Conservation (phyloP, 1,284 basidiomycete genomes). For the Leccinum huronense region DNA sequence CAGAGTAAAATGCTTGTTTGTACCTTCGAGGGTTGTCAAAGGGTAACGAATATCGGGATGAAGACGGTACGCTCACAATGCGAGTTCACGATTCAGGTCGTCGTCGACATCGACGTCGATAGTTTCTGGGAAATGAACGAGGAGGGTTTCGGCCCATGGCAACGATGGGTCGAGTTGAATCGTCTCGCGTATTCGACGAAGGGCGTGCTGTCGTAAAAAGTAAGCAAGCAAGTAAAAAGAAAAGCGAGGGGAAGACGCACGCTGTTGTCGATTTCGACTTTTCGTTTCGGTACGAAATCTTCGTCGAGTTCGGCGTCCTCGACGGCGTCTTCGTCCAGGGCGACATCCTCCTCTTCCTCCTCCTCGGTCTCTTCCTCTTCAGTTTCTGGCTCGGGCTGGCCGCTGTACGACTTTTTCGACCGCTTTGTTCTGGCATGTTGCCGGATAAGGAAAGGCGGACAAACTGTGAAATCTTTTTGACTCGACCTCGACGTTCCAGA, state of each 20-base stretch:
- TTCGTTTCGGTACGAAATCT: slow-evolving; percentile 75
- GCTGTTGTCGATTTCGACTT: slow-evolving; percentile 80
- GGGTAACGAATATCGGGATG: background rate
- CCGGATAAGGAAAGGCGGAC: slow-evolving; percentile 26
- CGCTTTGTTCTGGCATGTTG: slow-evolving; percentile 6
- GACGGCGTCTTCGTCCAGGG: slow-evolving; percentile 75
- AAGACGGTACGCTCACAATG: slow-evolving; percentile 66
- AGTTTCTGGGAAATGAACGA: slow-evolving; percentile 68
- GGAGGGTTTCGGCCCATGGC: slow-evolving; percentile 85
- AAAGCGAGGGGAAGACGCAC: slow-evolving; percentile 37
- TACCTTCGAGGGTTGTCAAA: slow-evolving; percentile 56
- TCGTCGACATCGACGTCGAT: slow-evolving; percentile 82
- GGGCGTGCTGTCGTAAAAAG: slow-evolving; percentile 56
- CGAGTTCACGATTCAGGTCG: slow-evolving; percentile 91
- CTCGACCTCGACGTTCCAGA: background rate
- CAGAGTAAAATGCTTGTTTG: slow-evolving; percentile 89
- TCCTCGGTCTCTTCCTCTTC: slow-evolving; percentile 43
- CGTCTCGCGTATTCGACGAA: slow-evolving; percentile 76
- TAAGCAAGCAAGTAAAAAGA: background rate
- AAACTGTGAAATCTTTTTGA: slow-evolving; percentile 21
- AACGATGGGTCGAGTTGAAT: slow-evolving; percentile 75
- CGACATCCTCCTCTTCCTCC: slow-evolving; percentile 50
- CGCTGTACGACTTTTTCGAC: slow-evolving; percentile 7
- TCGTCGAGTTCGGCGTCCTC: slow-evolving; percentile 54
- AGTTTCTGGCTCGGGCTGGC: slow-evolving; percentile 19